Evolutionary conservation across 2,329 filamentous ascomycete species (phyloP), one percentile per base, ranked within the genome.

Genomic region (Fusarium piperis): DNA sequence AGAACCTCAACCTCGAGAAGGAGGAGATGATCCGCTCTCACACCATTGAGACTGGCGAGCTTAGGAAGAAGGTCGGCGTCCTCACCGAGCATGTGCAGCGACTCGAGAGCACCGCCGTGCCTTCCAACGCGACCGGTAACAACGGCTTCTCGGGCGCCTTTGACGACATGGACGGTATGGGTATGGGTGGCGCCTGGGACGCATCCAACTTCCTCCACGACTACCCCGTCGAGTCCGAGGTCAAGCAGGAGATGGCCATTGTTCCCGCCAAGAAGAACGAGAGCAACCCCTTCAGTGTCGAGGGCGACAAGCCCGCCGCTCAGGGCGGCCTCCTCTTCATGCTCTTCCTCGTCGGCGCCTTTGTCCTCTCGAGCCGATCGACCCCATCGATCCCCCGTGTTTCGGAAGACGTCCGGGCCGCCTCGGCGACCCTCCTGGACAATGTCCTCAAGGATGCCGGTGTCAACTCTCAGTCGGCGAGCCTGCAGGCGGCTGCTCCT

Each of bases 291-390:
- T 81, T 86, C 57, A 79, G 83, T 46, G 79, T 79, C 75, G 87
- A 90, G 44, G 80, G 82, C 65, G 89, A 92, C 70, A 91, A 91
- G 83, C 84, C 89, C 65, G 88, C 91, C 68, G 91, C 94, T 74
- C 93, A 95, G 77, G 93, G 94, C 58, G 90, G 94, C 77, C 84
- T 98, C 77, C 87, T 98, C 81, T 92, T 95, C 82, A 97, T 98
- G 94, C 93, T 98, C 75, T 93, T 99, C 79, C 92, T 99, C 61
- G 95, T 97, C 72, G 96, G 96, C 79, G 96, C 96, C 59, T 97
- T 98, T 79, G 94, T 98, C 76, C 92, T 96, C 69, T 98, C 95
- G 33, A 97, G 95, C 83, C 90, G 90, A 74, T 89, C 90, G 48
- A 86, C 91, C 20, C 89, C 91, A 39, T 89, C 90, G 74, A 91